Evolutionary conservation across 331 rosid species (phyloP).

Genomic region (Acacia pycnantha): DNA sequence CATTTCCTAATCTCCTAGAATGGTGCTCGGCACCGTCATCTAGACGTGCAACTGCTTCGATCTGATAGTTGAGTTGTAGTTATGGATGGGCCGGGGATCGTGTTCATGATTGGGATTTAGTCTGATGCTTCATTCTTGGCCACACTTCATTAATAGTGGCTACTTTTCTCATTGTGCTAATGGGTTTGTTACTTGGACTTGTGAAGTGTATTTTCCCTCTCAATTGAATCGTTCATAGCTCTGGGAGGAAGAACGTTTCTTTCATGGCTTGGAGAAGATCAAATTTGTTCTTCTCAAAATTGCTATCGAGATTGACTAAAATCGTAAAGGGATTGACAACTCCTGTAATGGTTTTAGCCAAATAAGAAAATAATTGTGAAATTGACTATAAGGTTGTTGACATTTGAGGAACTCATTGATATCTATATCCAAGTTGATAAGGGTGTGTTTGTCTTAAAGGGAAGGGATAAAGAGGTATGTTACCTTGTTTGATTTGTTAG

Average conservation of each 20-base stretch:
- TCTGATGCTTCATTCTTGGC: slow-evolving; percentile 65
- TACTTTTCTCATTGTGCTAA: slow-evolving; percentile 58
- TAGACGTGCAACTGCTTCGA: slow-evolving; percentile 78
- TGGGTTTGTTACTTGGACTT: slow-evolving; percentile 77
- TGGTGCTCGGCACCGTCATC: slow-evolving; percentile 86
- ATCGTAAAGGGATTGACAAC: too few species aligned
- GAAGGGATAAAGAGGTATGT: too few species aligned
- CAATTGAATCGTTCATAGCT: slow-evolving; percentile 57
- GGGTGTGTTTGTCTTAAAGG: too few species aligned
- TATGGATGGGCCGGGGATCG: slow-evolving; percentile 84
- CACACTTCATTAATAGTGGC: slow-evolving; percentile 64
- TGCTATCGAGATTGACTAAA: too few species aligned
- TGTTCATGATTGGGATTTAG: slow-evolving; percentile 79
- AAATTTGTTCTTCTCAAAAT: slow-evolving; percentile 33
- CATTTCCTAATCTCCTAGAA: slow-evolving; percentile 55
- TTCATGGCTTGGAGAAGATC: slow-evolving; percentile 65
- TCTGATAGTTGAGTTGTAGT: slow-evolving; percentile 88
- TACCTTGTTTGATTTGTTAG: too few species aligned
- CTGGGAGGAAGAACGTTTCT: slow-evolving; percentile 58
- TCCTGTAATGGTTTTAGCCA: too few species aligned
- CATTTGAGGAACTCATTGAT: too few species aligned
- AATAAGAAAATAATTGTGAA: too few species aligned
- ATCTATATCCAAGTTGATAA: too few species aligned
- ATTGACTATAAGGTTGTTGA: too few species aligned
- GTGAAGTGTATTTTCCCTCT: slow-evolving; percentile 85